Conservation (phyloP, 805 yeast species). For the Tanozyma kutaoensis region DNA sequence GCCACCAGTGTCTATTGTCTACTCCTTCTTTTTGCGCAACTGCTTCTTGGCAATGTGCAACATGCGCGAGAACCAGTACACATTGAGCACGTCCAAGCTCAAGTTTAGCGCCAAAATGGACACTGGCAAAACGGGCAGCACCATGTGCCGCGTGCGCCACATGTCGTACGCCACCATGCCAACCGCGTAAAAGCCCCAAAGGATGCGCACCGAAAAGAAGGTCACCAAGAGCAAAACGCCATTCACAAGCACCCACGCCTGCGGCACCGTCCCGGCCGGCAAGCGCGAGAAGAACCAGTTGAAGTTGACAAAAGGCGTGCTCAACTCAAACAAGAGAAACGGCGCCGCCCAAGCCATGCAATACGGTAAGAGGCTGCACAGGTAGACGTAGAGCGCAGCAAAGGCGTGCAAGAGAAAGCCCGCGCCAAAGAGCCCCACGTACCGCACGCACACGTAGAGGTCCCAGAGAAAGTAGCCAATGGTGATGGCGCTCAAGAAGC, state of each 20-base stretch:
- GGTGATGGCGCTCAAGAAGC: conserved; percentile 59
- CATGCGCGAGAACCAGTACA: conserved; percentile 88
- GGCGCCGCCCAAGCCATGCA: conserved; percentile 73
- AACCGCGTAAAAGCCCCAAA: conserved; percentile 82
- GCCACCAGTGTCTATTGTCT: too few relatives aligned
- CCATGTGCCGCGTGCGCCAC: conserved; percentile 22
- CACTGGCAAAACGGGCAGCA: too few relatives aligned
- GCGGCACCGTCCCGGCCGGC: conserved; percentile 54
- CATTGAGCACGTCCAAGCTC: conserved; percentile 53
- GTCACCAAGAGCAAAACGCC: conserved; percentile 57
- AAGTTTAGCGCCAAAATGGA: conserved; percentile 33
- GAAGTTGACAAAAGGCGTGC: conserved; percentile 89
- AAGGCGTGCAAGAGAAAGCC: conserved; percentile 77
- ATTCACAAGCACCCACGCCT: conserved; percentile 42
- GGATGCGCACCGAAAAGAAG: conserved; percentile 67
- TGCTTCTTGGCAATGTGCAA: conserved; percentile 53
- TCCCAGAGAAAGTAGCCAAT: conserved; percentile 93
- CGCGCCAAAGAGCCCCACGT: conserved; percentile 60
- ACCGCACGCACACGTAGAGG: conserved; percentile 47
- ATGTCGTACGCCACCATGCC: conserved; percentile 24
- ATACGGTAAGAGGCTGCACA: conserved; percentile 52
- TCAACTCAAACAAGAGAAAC: conserved; percentile 73
- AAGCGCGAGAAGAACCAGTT: conserved; percentile 83
- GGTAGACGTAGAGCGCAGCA: conserved; percentile 68
- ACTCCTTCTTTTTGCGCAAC: conserved; percentile 2